Evolutionary conservation across 371 early-diverging fungal species (phyloP).

Genomic region (Mucor indicus): DNA sequence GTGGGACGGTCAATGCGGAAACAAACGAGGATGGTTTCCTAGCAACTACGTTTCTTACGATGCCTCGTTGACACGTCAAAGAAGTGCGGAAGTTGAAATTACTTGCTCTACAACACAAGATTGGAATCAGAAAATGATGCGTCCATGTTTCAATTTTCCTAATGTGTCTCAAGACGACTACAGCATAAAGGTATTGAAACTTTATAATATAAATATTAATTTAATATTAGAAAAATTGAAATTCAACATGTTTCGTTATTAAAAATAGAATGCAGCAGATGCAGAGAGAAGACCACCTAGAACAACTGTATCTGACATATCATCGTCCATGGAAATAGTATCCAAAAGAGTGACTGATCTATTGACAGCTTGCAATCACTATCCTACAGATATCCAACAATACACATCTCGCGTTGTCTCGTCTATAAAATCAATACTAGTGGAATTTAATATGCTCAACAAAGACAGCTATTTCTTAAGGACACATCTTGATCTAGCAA

Average conservation of each 20-base stretch:
- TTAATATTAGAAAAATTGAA: too few species aligned
- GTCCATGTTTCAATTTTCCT: background rate
- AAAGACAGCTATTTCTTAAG: constrained; percentile 41
- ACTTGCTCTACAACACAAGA: too few species aligned
- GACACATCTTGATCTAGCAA: constrained; percentile 34
- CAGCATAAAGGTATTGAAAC: background rate
- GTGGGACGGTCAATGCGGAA: constrained; percentile 50
- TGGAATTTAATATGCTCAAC: constrained; percentile 36
- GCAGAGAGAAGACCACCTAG: too few species aligned
- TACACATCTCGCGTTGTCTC: constrained; percentile 37
- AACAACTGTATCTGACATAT: too few species aligned
- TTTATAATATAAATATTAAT: too few species aligned
- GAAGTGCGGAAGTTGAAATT: too few species aligned
- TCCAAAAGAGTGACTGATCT: constrained; percentile 18
- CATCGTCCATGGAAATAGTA: background rate
- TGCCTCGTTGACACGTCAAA: too few species aligned
- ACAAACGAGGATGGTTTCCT: constrained; percentile 52
- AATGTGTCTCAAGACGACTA: constrained; percentile 1
- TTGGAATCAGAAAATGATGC: constrained; percentile 24
- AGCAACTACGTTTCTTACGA: constrained; percentile 50
- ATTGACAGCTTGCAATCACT: constrained; percentile 20
- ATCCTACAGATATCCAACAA: constrained; percentile 17
- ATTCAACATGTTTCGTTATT: too few species aligned
- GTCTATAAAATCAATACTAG: constrained; percentile 34
- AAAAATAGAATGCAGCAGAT: too few species aligned